Evolutionary conservation across 2,329 filamentous ascomycete species (phyloP).

Genomic region (Penicillium sp.): DNA sequence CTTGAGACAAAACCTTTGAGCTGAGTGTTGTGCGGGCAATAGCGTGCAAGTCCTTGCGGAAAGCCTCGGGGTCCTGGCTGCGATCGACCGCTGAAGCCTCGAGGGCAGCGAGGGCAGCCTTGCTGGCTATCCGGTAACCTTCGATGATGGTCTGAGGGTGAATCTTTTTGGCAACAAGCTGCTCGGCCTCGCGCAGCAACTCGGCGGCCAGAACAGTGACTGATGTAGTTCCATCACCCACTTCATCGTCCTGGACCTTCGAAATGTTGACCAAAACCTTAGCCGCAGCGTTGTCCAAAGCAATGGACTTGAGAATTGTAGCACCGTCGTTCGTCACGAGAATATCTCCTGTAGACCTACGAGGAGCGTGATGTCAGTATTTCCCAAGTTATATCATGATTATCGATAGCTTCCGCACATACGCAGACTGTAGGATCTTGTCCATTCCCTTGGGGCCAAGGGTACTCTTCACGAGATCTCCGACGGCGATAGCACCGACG

Average conservation of each 20-base stretch:
- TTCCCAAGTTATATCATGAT: slow-evolving; percentile 15
- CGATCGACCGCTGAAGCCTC: slow-evolving; percentile 85
- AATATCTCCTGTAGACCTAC: slow-evolving; percentile 88
- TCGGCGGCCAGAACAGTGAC: slow-evolving; percentile 94
- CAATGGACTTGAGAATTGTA: slow-evolving; percentile 97
- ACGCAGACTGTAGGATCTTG: slow-evolving; percentile 95
- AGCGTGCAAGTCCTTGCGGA: slow-evolving; percentile 82
- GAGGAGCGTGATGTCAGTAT: slow-evolving; percentile 16
- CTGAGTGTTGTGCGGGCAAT: slow-evolving; percentile 95
- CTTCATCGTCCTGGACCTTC: slow-evolving; percentile 98
- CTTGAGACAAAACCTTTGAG: slow-evolving; percentile 94
- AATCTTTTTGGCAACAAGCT: slow-evolving; percentile 96
- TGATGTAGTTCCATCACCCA: slow-evolving; percentile 97
- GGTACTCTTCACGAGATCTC: slow-evolving; percentile 95
- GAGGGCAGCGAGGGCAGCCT: slow-evolving; percentile 79
- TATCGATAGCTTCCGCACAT: slow-evolving; percentile 43
- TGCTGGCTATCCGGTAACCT: slow-evolving; percentile 94
- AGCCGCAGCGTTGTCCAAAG: slow-evolving; percentile 94
- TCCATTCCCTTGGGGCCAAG: slow-evolving; percentile 98
- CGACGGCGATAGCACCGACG: slow-evolving; percentile 95
- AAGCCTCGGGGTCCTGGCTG: slow-evolving; percentile 76
- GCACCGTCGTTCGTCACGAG: slow-evolving; percentile 99
- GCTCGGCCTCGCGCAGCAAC: slow-evolving; percentile 91
- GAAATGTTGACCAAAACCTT: slow-evolving; percentile 99
- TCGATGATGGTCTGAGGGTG: slow-evolving; percentile 99